A percentile compares a stretch with the other conserved stretches of the same genome.
Conservation (phyloP, 164 flowering plant genomes). For the Liriodendron chinense region DNA sequence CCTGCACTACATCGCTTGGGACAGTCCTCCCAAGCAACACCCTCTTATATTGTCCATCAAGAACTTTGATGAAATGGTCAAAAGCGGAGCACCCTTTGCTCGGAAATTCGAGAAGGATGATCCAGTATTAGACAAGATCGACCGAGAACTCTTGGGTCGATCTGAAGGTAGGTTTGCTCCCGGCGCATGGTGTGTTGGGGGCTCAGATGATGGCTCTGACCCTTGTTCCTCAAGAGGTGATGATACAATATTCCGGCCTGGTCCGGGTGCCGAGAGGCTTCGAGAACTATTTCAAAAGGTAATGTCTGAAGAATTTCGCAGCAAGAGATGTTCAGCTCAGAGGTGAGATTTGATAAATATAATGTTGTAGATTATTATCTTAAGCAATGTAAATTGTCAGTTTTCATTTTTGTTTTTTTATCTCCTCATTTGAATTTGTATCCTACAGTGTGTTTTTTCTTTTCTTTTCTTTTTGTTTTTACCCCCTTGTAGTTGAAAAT, state of each 20-base stretch:
- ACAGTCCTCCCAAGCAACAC: constrained; percentile 96
- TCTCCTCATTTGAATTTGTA: background rate
- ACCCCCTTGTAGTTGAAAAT: background rate
- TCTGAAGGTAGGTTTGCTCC: constrained; percentile 52
- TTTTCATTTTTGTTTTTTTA: background rate
- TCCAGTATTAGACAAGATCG: constrained; percentile 85
- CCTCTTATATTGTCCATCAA: constrained; percentile 61
- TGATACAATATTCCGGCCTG: constrained; percentile 67
- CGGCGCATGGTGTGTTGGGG: constrained; percentile 89
- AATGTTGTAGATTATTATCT: constrained; percentile 4
- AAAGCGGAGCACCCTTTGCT: constrained; percentile 91
- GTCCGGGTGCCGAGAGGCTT: constrained; percentile 72
- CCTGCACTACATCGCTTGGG: constrained; percentile 99
- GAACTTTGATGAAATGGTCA: constrained; percentile 74
- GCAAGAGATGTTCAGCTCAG: constrained; percentile 47
- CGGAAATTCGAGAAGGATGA: constrained; percentile 79
- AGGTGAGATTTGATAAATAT: constrained; percentile 8
- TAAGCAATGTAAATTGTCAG: constrained; percentile 1
- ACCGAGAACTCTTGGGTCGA: constrained; percentile 66
- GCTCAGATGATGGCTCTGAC: constrained; percentile 50
- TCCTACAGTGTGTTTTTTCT: background rate
- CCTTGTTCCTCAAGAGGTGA: constrained; percentile 71
- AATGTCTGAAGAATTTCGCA: constrained; percentile 44
- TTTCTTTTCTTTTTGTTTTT: background rate
- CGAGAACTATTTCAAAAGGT: constrained; percentile 43